Base-by-base conservation (phyloP, 176 grass and related monocot genomes). In the Tillandsia leiboldiana region DNA sequence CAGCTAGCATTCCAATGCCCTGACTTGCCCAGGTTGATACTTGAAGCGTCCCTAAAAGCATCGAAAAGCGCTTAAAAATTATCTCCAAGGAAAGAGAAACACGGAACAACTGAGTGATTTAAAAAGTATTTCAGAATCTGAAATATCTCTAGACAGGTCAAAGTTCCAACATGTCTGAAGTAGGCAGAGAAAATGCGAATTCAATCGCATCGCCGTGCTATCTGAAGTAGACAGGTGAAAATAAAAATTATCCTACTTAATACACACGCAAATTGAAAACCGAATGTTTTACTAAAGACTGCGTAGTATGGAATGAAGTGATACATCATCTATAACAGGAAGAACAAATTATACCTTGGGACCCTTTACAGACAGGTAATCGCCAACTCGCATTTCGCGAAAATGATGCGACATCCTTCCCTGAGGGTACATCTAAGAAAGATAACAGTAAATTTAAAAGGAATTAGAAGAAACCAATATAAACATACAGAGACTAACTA, bases 361-460 rank as follows among this genome's bases (percentile, higher is more conserved):
- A 48, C 89, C 94, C 70, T 92, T 99, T n/a, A 92, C 94, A 49
- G 89, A 90, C 51, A 99, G 50, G 83, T 84, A 93, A 67, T 99
- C 94, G 18, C 89, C 94, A 76, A 90, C 86, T 72, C 82, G 79
- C 89, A 99, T 86, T 80, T 99, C 89, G 67, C 89, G 94, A 65
- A 99, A 99, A 85, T 99, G 94, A 73, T 99, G 94, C 33, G 94
- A 99, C 94, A 99, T 99, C 82, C 94, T 99, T 79, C 94, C 89
- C 86, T 99, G 94, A 74, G 83, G 84, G 80, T 99, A 99, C 94
- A 99, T 99, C 94, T 99, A 61, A 0, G 33, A 20, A 26, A 80
- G 50, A n/a, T 1, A 7, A 49, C 73, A 66, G 61, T 68, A 26
- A 65, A 68, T 27, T 20, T 13, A 56, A n/a, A 12, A 56, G 52